A percentile compares a stretch with the other conserved stretches of the same genome.
Evolutionary conservation across 352 stramenopile species (phyloP).

Genomic region (Globisporangium megalacanthum): DNA sequence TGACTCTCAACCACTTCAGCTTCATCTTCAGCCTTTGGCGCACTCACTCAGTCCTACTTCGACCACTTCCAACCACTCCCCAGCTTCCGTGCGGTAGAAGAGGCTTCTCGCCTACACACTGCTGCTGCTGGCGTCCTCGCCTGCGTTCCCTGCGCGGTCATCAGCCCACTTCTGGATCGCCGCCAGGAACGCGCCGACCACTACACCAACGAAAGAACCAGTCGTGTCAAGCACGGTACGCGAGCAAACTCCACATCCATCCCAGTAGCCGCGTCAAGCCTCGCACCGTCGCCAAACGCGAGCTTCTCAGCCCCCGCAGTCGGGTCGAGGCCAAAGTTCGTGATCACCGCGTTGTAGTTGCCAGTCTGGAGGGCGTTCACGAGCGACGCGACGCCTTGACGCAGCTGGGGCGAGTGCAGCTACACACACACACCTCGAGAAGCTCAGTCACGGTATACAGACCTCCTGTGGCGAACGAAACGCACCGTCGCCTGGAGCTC

Average conservation of each 20-base stretch:
- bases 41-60: too few relatives aligned
- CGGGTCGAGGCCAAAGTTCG: slow-evolving; percentile 87
- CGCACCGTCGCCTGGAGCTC: slow-evolving; percentile 73
- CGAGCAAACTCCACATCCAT: too few relatives aligned
- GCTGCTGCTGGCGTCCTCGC: slow-evolving; percentile 1
- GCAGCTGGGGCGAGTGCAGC: slow-evolving; percentile 81
- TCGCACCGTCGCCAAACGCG: slow-evolving; percentile 73
- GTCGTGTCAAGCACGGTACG: too few relatives aligned
- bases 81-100: background rate
- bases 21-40: too few relatives aligned
- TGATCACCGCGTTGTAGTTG: slow-evolving; percentile 88
- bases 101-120: background rate
- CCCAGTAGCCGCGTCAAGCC: background rate
- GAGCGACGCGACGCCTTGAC: slow-evolving; percentile 85
- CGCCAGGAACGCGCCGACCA: slow-evolving; percentile 68
- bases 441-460: background rate
- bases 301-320: slow-evolving; percentile 74
- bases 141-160: slow-evolving; percentile 26
- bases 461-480: slow-evolving; percentile 3
- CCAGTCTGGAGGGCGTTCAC: slow-evolving; percentile 79
- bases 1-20: too few relatives aligned
- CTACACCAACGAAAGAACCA: slow-evolving; percentile 16
- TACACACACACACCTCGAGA: slow-evolving; percentile 10
- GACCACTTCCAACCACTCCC: too few relatives aligned
- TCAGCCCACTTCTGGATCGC: slow-evolving; percentile 76